Base-by-base conservation (phyloP, 2,329 filamentous ascomycete species). In the Grosmannia serpens region DNA sequence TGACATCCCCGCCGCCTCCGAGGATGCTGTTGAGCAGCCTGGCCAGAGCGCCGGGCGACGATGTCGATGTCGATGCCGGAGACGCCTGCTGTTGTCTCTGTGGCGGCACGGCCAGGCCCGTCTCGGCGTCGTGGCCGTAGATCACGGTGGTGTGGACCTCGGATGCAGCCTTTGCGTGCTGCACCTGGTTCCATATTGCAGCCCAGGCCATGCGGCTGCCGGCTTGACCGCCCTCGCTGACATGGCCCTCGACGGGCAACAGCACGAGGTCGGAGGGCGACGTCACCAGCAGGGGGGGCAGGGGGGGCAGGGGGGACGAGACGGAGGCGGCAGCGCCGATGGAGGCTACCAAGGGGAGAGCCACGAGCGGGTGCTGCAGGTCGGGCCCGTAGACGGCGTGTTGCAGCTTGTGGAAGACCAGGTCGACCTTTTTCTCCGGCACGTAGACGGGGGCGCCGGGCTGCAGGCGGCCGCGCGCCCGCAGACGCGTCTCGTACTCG, bases 101-200 rank as follows among this genome's bases (percentile, higher is more conserved):
- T 13, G 61, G 38, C 22, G 62, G 64, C 29, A 65, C 56, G 24
- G 62, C 81, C 79, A 95, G 78, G 0, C 90, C 91, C 3, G 74
- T 73, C 66, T 85, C 85, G 26, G 89, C 82, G 69, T 96, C 89
- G 69, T 97, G 92, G 6, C 91, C 91, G 70, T 95, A 96, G 59
- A 95, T 79, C 47, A 95, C 86, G 1, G 88, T 89, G 47, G 76
- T 81, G 11, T 80, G 75, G 33, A 71, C 64, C 15, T 62, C 53
- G 62, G 52, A 60, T 27, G 53, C 54, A 13, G 62, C 58, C 2
- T 68, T 60, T 29, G 66, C 66, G 57, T 69, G 69, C 65, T 85
- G 79, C 59, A 71, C 70, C 58, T 72, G 72, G 66, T 84, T 79
- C 83, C 83, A 86, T 9, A 74, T 71, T 65, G 85, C 80, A 56